A percentile compares a stretch with the other conserved stretches of the same genome.
phyloP scores from a whole-genome alignment of 2,329 filamentous ascomycete species.

The Pleoardoris graminearum region DNA sequence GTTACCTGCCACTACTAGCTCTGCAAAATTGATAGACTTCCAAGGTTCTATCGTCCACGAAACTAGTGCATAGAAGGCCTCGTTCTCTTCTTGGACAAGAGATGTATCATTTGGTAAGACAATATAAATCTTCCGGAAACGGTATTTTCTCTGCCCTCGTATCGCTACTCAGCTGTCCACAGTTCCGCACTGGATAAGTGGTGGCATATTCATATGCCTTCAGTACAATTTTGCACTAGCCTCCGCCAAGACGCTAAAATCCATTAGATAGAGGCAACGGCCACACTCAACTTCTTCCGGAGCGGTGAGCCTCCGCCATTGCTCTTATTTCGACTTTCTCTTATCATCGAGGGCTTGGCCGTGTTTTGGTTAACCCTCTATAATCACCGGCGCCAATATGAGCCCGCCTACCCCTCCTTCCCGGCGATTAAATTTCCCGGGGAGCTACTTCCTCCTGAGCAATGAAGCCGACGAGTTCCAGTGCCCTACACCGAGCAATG shows the following conservation, averaged over 20 bases:
- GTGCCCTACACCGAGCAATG: conserved; percentile 3
- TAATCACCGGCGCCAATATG: not conserved
- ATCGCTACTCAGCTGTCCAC: no score
- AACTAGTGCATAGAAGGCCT: no score
- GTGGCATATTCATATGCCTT: no score
- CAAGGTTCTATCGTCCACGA: no score
- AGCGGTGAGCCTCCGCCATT: not conserved
- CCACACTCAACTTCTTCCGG: not conserved
- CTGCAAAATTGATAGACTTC: no score
- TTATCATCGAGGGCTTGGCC: not conserved
- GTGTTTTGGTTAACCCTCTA: not conserved
- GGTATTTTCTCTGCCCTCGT: no score
- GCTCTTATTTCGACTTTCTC: not conserved
- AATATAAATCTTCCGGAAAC: no score
- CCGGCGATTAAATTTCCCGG: not conserved
- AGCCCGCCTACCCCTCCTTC: not conserved
- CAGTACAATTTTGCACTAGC: no score
- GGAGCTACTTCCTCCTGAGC: conserved; percentile 3
- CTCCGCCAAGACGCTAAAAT: conserved; percentile 4
- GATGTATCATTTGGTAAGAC: no score
- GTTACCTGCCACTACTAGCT: no score
- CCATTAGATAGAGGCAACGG: not conserved
- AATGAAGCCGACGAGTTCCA: conserved; percentile 4
- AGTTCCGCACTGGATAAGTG: no score
- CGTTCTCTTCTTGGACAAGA: no score